phyloP scores from a whole-genome alignment of 768 basidiomycete genomes.

The Pulveroboletus sp. region DNA sequence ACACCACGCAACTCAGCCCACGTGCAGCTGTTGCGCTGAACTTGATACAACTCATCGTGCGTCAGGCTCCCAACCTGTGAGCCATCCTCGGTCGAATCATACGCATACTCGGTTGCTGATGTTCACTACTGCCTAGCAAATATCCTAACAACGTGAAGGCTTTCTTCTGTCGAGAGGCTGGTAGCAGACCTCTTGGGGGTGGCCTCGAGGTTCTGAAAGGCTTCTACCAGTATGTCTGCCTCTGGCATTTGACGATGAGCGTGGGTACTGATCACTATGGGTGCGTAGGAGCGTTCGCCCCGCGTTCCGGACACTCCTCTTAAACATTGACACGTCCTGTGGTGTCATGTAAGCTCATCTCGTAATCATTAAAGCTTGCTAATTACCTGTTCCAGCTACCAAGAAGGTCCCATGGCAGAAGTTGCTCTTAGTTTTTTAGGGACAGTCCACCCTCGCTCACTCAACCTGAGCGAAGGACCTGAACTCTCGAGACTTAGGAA shows the following conservation, averaged over 20 bases:
- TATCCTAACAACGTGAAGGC: slow-evolving; percentile 44
- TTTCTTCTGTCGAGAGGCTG: slow-evolving; percentile 37
- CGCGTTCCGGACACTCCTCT: slow-evolving; percentile 33
- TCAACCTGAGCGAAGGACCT: slow-evolving; percentile 22
- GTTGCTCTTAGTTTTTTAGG: slow-evolving; percentile 31
- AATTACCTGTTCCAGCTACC: slow-evolving; percentile 18
- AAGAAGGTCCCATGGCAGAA: slow-evolving; percentile 22
- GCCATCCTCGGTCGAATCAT: slow-evolving; percentile 10
- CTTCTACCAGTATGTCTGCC: slow-evolving; percentile 43
- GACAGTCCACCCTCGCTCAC: slow-evolving; percentile 24
- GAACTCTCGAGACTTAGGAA: slow-evolving; percentile 33
- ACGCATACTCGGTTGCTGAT: neutral
- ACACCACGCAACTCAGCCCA: slow-evolving; percentile 18
- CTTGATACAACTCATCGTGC: slow-evolving; percentile 44
- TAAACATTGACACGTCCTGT: slow-evolving; percentile 46
- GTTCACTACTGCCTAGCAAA: slow-evolving; percentile 26
- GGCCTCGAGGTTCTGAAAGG: slow-evolving; percentile 45
- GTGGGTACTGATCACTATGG: neutral
- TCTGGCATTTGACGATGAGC: neutral
- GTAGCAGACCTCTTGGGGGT: slow-evolving; percentile 23
- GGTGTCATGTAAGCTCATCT: slow-evolving; percentile 37
- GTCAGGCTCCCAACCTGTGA: slow-evolving; percentile 44
- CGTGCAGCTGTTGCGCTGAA: slow-evolving; percentile 38
- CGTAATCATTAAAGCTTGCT: neutral
- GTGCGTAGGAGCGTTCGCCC: slow-evolving; percentile 43